Evolutionary conservation across 495 filamentous ascomycete genomes (phyloP), one percentile per base, ranked within the genome.

Genomic region (Friedmanniomyces simplex): DNA sequence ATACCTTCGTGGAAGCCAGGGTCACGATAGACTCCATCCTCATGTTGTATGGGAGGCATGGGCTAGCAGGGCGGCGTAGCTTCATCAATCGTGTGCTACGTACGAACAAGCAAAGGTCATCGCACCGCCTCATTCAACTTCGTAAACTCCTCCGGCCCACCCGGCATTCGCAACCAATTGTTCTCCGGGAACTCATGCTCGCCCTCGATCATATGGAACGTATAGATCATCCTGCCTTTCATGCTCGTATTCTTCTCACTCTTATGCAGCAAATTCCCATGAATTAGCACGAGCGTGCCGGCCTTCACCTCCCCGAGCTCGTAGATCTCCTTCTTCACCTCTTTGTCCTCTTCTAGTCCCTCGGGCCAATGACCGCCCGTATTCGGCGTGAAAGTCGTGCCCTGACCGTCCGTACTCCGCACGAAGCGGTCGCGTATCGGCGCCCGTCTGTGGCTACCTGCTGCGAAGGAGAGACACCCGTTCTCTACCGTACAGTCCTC

Each of bases 221-320:
- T 98, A 72, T 98, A 98, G 24, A 95, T 95, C 68, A 89, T 94
- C 65, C 93, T 79, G 55, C 90, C 91, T 72, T 84, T 86, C 55
- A 74, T 69, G 64, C 93, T 95, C 34, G 78, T 69, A 64, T 98
- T 98, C 78, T 76, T 86, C 78, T 94, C 89, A 69, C 93, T 96
- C 80, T 95, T 93, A 68, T 98, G 93, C 71, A 98, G 63, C 45
- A 97, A 72, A 75, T 98, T 97, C 18, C 93, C 93, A 76, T 98
- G 93, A 62, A 98, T 97, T 50, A 98, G 69, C 41, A 97, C 89
- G 69, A 98, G 68, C 36, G 84, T 85, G 0, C 93, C 93, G 10
- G 89, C 88, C 75, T 90, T 87, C 2, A 95, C 85, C 71, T 91
- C 83, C 13, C 85, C 81, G 32, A 86, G 65, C 61, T 84, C 81